Conservation (phyloP, 352 stramenopile genomes). For the Hyphochytrium catenoides region DNA sequence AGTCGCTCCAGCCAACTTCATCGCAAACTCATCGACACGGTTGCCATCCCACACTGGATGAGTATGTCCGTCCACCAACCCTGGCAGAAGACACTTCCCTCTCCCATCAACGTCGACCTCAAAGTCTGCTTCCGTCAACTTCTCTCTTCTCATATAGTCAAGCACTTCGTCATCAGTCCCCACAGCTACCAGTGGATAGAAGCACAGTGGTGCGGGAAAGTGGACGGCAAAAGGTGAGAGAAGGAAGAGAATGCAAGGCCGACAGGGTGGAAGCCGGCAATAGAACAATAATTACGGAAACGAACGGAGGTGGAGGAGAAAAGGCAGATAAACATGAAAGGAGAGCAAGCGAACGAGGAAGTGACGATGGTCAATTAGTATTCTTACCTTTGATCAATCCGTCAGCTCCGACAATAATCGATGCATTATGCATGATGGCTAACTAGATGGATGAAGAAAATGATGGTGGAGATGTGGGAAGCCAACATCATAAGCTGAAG, state of each 20-base stretch:
- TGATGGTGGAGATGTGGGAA: too few relatives aligned
- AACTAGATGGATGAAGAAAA: too few relatives aligned
- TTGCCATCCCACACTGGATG: constrained; percentile 56
- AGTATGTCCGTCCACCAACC: constrained; percentile 51
- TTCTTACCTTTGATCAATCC: too few relatives aligned
- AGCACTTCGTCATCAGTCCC: constrained; percentile 25
- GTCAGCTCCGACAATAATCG: constrained; percentile 22
- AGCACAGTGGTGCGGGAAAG: background rate
- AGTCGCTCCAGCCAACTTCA: constrained; percentile 53
- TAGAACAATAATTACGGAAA: constrained; percentile 2
- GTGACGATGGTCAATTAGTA: too few relatives aligned
- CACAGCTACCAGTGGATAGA: constrained; percentile 19
- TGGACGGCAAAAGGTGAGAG: background rate
- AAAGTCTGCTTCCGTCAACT: constrained; percentile 33
- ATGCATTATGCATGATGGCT: constrained; percentile 25
- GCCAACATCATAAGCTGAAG: too few relatives aligned
- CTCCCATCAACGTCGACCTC: constrained; percentile 36
- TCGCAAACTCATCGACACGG: constrained; percentile 55
- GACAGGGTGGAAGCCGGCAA: background rate
- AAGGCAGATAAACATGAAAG: background rate
- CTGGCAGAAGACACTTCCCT: constrained; percentile 34
- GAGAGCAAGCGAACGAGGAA: background rate
- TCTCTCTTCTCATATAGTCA: constrained; percentile 19
- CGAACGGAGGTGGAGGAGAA: background rate
- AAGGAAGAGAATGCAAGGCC: background rate